These are phyloP conservation scores for Trichophyton verrucosum DNA, from an alignment of 2,329 filamentous ascomycete species.

Conservation along the genomic window DNA sequence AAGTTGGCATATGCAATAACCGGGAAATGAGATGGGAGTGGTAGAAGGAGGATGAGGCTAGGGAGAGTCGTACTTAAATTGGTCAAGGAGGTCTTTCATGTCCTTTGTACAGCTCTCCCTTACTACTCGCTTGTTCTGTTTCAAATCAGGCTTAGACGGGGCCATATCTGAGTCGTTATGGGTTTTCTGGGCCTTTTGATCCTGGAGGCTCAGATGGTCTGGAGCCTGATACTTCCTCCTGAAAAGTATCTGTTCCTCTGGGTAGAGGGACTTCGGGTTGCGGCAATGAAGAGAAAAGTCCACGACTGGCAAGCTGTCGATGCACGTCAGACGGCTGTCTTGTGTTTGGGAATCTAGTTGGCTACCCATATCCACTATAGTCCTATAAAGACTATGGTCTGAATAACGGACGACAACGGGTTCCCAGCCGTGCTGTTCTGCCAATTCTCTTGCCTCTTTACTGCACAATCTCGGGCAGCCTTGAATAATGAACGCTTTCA, in stretches of 20 bases:
- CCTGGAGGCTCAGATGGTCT: not conserved
- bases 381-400: not conserved
- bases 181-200: not conserved
- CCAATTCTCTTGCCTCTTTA: conserved; percentile 13
- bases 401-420: not conserved
- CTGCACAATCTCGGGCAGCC: conserved; percentile 22
- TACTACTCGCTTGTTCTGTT: not conserved
- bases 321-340: not conserved
- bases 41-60: too few relatives aligned
- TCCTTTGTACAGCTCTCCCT: not conserved
- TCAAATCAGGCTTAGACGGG: not conserved
- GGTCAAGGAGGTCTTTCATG: not conserved
- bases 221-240: not conserved
- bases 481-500: conserved; percentile 25
- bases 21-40: not conserved
- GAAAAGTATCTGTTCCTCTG: not conserved
- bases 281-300: not conserved
- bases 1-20: not conserved
- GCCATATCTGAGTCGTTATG: not conserved
- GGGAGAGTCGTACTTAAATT: not conserved
- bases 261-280: not conserved
- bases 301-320: not conserved
- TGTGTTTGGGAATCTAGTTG: not conserved
- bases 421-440: conserved; percentile 21
- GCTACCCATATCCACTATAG: not conserved